phyloP scores from a whole-genome alignment of 768 basidiomycete genomes.

The Suillus plorans region DNA sequence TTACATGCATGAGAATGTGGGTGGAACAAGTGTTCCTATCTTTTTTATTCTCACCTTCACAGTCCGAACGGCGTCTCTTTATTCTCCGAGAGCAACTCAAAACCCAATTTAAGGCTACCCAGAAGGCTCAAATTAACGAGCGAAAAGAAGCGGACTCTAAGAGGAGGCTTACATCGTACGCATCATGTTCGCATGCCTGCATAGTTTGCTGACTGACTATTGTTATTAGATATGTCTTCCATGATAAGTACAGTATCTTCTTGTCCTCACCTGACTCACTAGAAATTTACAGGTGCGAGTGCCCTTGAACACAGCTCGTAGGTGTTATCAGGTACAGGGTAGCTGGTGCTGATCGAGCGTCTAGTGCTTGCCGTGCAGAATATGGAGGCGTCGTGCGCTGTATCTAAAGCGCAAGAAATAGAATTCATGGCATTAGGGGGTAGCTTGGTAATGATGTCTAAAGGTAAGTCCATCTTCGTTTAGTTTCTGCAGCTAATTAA shows the following conservation, averaged over 20 bases:
- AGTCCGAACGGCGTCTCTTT: conserved; percentile 62
- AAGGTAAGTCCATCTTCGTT: conserved; percentile 44
- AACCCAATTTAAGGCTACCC: conserved; percentile 65
- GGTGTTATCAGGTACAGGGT: conserved; percentile 13
- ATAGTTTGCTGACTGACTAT: background rate
- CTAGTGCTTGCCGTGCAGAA: conserved; percentile 86
- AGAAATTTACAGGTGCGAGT: conserved; percentile 65
- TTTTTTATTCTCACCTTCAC: conserved; percentile 5
- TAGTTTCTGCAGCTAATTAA: conserved; percentile 7
- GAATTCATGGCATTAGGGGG: conserved; percentile 87
- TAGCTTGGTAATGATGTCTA: conserved; percentile 85
- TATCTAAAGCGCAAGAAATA: conserved; percentile 75
- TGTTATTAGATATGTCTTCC: conserved; percentile 63
- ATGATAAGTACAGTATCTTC: conserved; percentile 52
- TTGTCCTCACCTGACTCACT: conserved; percentile 15
- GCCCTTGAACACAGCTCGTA: conserved; percentile 73
- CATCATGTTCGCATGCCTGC: conserved; percentile 28
- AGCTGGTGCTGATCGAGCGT: conserved; percentile 3
- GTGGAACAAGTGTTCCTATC: conserved; percentile 13
- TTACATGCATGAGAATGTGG: conserved; percentile 61
- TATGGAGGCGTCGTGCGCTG: conserved; percentile 75
- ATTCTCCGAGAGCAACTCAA: conserved; percentile 75
- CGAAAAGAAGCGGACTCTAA: conserved; percentile 78
- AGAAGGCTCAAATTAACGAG: conserved; percentile 76
- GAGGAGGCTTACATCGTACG: conserved; percentile 74